phyloP scores from a whole-genome alignment of 2,329 filamentous ascomycete species.

The Fusarium brachygibbosum region DNA sequence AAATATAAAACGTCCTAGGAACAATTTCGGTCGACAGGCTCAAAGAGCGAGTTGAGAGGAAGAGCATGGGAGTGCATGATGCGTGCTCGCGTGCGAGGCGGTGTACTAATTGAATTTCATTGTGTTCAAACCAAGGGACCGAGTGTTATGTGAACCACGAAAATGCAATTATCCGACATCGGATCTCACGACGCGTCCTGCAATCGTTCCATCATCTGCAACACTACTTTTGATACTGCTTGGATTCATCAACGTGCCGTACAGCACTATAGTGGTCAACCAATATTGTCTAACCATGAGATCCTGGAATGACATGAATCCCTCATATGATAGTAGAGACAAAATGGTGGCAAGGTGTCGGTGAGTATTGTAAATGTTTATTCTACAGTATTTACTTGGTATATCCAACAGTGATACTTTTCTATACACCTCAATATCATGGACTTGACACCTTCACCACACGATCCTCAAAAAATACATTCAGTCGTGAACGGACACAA shows the following conservation, averaged over 20 bases:
- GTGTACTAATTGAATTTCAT: constrained; percentile 47
- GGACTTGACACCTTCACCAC: constrained; percentile 27
- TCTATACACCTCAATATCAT: constrained; percentile 1
- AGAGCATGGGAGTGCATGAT: constrained; percentile 32
- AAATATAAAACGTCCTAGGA: constrained; percentile 55
- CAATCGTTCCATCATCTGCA: neutral
- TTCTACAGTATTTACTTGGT: constrained; percentile 6
- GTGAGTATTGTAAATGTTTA: constrained; percentile 3
- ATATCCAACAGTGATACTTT: constrained; percentile 1
- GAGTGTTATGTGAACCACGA: neutral
- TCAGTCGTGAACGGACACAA: constrained; percentile 43
- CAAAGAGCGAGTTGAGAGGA: constrained; percentile 21
- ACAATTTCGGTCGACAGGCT: constrained; percentile 45
- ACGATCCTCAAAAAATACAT: constrained; percentile 17
- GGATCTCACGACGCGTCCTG: neutral
- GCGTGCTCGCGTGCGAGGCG: constrained; percentile 35
- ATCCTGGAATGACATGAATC: neutral
- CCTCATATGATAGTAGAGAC: neutral
- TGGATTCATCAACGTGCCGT: neutral
- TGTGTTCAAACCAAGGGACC: constrained; percentile 12
- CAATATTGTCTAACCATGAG: neutral
- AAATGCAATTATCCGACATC: neutral
- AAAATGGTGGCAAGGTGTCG: neutral
- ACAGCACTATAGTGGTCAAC: neutral
- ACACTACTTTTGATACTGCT: neutral